Percentiles rank a stretch among this genome's conserved stretches.
Evolutionary conservation across 805 yeast genomes (phyloP).

Genomic region (Candida sphagnicola): DNA sequence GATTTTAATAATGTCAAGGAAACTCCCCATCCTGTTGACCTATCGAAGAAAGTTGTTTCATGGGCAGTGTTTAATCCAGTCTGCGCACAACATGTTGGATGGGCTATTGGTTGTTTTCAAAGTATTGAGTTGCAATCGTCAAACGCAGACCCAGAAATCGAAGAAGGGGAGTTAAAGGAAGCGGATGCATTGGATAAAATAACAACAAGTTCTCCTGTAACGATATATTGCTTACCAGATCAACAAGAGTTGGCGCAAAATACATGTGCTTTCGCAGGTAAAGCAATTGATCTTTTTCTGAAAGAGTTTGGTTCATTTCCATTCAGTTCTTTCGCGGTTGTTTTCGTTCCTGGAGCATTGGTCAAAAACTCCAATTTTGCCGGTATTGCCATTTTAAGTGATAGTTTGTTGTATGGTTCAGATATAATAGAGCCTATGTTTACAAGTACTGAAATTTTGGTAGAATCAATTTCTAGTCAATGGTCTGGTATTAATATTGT

Average conservation of each 20-base stretch:
- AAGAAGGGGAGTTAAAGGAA: conserved; percentile 24
- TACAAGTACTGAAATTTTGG: conserved; percentile 59
- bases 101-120: conserved; percentile 89
- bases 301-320: conserved; percentile 94
- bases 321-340: conserved; percentile 73
- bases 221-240: conserved; percentile 62
- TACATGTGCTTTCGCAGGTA: conserved; percentile 70
- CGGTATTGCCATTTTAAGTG: conserved; percentile 62
- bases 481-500: conserved; percentile 93
- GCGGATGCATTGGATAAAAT: conserved; percentile 22
- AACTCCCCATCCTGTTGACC: conserved; percentile 70
- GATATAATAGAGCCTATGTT: conserved; percentile 76
- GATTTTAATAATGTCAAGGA: conserved; percentile 65
- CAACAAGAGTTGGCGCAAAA: conserved; percentile 55
- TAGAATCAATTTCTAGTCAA: conserved; percentile 75
- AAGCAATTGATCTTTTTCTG: conserved; percentile 78
- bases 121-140: conserved; percentile 50
- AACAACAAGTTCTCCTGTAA: conserved; percentile 33
- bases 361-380: conserved; percentile 58
- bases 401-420: conserved; percentile 65
- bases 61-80: conserved; percentile 80
- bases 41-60: conserved; percentile 66
- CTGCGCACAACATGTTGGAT: conserved; percentile 91
- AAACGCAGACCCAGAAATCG: conserved; percentile 23
- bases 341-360: conserved; percentile 61